Base-by-base conservation (phyloP, 768 basidiomycete genomes). In the Sporobolomyces phaffii region DNA sequence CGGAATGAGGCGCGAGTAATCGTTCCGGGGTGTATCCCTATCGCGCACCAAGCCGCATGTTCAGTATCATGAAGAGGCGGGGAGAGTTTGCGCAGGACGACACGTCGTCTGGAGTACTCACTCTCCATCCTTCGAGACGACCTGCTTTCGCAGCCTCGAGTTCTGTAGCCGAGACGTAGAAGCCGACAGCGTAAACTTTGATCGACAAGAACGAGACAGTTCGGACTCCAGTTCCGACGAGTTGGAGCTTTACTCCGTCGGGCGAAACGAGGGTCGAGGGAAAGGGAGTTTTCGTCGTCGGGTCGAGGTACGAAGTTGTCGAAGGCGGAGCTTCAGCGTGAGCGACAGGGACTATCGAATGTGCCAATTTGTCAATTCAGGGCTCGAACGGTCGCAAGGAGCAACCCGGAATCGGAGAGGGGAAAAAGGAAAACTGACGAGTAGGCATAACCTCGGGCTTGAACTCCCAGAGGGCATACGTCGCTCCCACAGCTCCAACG, bases 141-240 rank as follows among this genome's bases (percentile, higher is more conserved):
- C 31, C 72, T 52, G 17, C 24, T 40, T 36, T 40, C 17, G 64
- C 49, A n/a, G 4, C 36, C 49, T 56, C 29, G 2, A 73, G 28
- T 15, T 72, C 66, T 1, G 24, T 28, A 24, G 76, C 72, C 0
- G 75, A 75, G 8, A 78, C 63, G 65, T 80, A 80, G 68, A 79
- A 78, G 0, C 75, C 80, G 8, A 73, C 79, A 5, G 75, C 72
- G 71, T 80, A 80, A 9, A 80, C 80, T 60, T 77, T 75, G 33
- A 80, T 76, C 7, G 73, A 60, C 10, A 80, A 73, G 74, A 80
- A 80, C 2, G 77, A 77, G 10, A 80, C 80, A 31, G 76, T 79
- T 20, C 80, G 72, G 6, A 80, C 78, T 22, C 80, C 80, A 6
- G 79, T 64, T 1, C 80, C 80, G 33, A 79, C 76, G 20, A 80